These are phyloP conservation scores for Saururus chinensis DNA, from an alignment of 164 flowering plant genomes.

Conservation along the genomic window DNA sequence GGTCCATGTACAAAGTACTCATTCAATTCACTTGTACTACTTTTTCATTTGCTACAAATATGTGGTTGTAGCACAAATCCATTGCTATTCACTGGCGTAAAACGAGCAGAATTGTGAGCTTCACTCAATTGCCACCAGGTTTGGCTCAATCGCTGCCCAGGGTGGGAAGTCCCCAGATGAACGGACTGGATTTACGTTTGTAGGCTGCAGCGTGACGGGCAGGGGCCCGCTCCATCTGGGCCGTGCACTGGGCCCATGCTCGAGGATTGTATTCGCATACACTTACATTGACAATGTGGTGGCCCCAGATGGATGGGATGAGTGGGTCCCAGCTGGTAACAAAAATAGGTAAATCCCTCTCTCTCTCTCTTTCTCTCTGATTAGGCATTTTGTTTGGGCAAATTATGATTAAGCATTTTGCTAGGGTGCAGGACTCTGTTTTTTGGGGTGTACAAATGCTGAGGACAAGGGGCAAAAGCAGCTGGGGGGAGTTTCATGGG, in stretches of 20 bases:
- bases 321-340: constrained; percentile 57
- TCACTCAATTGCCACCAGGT: constrained; percentile 50
- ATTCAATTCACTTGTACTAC: no score
- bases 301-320: constrained; percentile 64
- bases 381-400: background rate
- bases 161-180: constrained; percentile 27
- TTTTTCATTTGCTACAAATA: no score
- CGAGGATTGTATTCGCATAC: constrained; percentile 64
- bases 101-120: constrained; percentile 38
- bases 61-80: no score
- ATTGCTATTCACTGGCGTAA: background rate
- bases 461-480: constrained; percentile 76
- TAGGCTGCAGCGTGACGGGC: constrained; percentile 41
- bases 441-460: constrained; percentile 81
- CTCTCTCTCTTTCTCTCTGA: background rate
- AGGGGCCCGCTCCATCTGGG: constrained; percentile 54
- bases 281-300: constrained; percentile 55
- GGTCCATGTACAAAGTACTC: constrained; percentile 82
- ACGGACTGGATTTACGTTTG: constrained; percentile 66
- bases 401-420: no score
- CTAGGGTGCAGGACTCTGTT: constrained; percentile 49
- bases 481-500: constrained; percentile 66
- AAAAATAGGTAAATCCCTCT: constrained; percentile 45
- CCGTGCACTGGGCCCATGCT: constrained; percentile 76
- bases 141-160: constrained; percentile 65